These are phyloP conservation scores for Kingdonia uniflora DNA, from an alignment of 164 flowering plant genomes.

Conservation along the genomic window DNA sequence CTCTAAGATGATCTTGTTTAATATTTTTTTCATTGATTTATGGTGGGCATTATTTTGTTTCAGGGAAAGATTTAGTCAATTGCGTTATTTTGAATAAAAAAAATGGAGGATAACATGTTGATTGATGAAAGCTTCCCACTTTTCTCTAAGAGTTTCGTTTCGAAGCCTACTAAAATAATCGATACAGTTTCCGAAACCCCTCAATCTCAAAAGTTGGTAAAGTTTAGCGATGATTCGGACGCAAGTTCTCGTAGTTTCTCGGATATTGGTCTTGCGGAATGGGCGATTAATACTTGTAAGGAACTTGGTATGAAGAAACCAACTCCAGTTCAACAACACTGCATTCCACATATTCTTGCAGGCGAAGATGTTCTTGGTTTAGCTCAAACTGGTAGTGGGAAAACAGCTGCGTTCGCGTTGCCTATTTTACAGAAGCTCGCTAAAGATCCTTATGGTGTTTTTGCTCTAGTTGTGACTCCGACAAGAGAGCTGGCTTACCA, in stretches of 20 bases:
- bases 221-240: slow-evolving; percentile 2
- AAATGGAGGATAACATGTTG: slow-evolving; percentile 17
- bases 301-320: slow-evolving; percentile 66
- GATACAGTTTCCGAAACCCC: not conserved
- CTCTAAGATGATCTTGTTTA: too few species aligned
- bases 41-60: too few species aligned
- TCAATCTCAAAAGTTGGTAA: slow-evolving; percentile 4
- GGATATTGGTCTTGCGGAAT: slow-evolving; percentile 57
- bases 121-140: slow-evolving; percentile 23
- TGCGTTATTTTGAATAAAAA: too few species aligned
- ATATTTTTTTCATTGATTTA: too few species aligned
- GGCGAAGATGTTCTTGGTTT: slow-evolving; percentile 76
- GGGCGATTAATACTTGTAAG: slow-evolving; percentile 58
- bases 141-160: slow-evolving; percentile 17
- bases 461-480: slow-evolving; percentile 76
- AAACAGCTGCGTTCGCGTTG: slow-evolving; percentile 91
- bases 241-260: slow-evolving; percentile 25
- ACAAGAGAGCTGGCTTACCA: slow-evolving; percentile 90
- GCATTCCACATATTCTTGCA: slow-evolving; percentile 71
- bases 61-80: too few species aligned
- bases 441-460: slow-evolving; percentile 71
- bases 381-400: slow-evolving; percentile 92
- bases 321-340: slow-evolving; percentile 70
- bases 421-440: slow-evolving; percentile 69
- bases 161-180: slow-evolving; percentile 10